Evolutionary conservation across 2,329 filamentous ascomycete genomes (phyloP), one percentile per base, ranked within the genome.

Genomic region (Cordyceps farinosa): DNA sequence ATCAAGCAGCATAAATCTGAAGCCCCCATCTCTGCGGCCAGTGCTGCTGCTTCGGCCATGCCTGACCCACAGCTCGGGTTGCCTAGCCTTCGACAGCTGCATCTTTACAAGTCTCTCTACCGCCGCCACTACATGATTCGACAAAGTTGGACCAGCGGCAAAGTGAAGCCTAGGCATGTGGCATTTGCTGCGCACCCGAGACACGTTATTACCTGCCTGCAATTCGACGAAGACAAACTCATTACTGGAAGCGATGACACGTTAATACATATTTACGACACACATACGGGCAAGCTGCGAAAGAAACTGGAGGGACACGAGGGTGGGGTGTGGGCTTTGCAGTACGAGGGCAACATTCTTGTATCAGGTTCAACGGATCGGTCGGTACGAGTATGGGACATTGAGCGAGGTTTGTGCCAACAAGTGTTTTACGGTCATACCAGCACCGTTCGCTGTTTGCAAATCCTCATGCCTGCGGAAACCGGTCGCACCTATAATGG

Each of bases 311-410:
- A 93, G 70, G 95, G 95, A 2, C 95, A 99, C 69, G 95, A 99
- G 75, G 95, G 95, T 40, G 95, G 95, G 52, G 95, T 99, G 1
- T 99, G 95, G 95, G 95, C 95, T 36, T 79, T 99, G 60, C 93
- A 98, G 74, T 99, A 98, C 73, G 89, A 97, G 72, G 94, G 93
- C 57, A 97, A 98, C 72, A 92, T 91, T 17, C 80, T 99, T 27
- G 95, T 99, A 2, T 99, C 95, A 17, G 95, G 95, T 2, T 97
- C 93, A 7, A 99, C 95, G 0, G 95, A 99, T 76, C 85, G 95
- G 53, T 96, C 95, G 11, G 95, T 99, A n/a, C 88, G 95, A n/a
- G 94, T 99, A 0, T 99, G 95, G 95, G 94, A 99, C 73, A 97
- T 99, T 67, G 92, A 96, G 72, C 90, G 90, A 70, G 95, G 93